Evolutionary conservation across 352 stramenopile genomes (phyloP), one percentile per base, ranked within the genome.

Genomic region (Pythium aquatile): DNA sequence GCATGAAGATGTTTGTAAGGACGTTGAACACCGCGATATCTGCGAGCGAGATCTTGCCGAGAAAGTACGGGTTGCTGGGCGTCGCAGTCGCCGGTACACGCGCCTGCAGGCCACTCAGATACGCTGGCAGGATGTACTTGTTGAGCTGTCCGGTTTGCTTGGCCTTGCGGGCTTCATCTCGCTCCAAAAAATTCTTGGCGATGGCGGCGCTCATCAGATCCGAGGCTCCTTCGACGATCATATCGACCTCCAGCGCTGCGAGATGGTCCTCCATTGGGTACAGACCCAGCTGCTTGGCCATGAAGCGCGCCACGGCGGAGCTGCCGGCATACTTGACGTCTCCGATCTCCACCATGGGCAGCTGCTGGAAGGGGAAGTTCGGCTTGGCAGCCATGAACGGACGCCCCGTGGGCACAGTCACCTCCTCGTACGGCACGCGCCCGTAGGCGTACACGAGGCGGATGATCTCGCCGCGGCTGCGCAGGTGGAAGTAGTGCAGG

Each of bases 261-360:
- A 73, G 49, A 29, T 71, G 62, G 26, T 72, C 69, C 17, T 28
- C 58, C 7, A 55, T 17, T 5, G 76, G 76, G 57, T 81, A 84
- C 11, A 84, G 33, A 9, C 72, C 69, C 20, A 68, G 61, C 20
- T 74, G 71, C 26, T 74, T 80, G 28, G 76, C 74, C 29, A 75
- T 71, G 59, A 77, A 85, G 24, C 73, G 74, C 11, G 74, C 68
- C 28, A 86, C 74, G 26, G 78, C 74, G 26, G 74, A 42, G 51
- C 65, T 79, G 33, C 81, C 71, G 7, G 63, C 54, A 52, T 79
- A 82, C 56, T 48, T 57, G 33, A 68, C 57, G 35, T 66, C 74
- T 5, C 79, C 65, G 44, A 86, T 76, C 62, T 84, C 73, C 53
- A 86, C 63, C 51, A 76, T 68, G 24, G 77, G 77, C 24, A 84